Conservation (phyloP, 768 basidiomycete genomes). For the Serendipita vermifera region DNA sequence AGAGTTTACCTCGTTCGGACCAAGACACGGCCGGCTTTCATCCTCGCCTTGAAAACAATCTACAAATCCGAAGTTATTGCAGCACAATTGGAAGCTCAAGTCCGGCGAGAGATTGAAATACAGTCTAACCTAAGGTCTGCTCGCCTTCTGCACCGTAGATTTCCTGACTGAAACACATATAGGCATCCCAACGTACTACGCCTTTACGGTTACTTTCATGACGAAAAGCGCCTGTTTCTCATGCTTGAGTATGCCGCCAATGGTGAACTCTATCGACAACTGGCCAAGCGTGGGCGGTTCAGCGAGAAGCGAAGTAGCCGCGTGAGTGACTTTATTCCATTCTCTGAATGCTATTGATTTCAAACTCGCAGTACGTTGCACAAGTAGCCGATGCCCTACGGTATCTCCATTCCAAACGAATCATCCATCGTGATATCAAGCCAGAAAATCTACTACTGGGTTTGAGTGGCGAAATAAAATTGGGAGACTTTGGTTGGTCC, state of each 20-base stretch:
- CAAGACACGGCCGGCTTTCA: not conserved
- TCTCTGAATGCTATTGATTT: not conserved
- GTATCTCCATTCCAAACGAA: slow-evolving; percentile 35
- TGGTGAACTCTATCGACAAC: slow-evolving; percentile 30
- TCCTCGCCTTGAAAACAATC: slow-evolving; percentile 27
- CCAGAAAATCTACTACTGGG: slow-evolving; percentile 36
- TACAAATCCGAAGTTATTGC: slow-evolving; percentile 34
- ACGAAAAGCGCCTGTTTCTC: slow-evolving; percentile 28
- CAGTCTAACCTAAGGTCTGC: slow-evolving; percentile 30
- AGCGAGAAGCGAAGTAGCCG: slow-evolving; percentile 26
- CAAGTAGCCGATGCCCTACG: slow-evolving; percentile 36
- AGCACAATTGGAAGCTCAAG: slow-evolving; percentile 33
- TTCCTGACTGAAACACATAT: not conserved
- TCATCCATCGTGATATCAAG: slow-evolving; percentile 41
- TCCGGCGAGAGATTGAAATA: slow-evolving; percentile 37
- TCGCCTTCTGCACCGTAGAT: not conserved
- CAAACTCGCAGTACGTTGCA: slow-evolving; percentile 27
- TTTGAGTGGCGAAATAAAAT: slow-evolving; percentile 34
- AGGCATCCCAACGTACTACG: slow-evolving; percentile 31
- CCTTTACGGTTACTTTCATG: slow-evolving; percentile 31
- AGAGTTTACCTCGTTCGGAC: not conserved
- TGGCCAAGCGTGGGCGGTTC: slow-evolving; percentile 26
- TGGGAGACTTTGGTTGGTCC: slow-evolving; percentile 85
- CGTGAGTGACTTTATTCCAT: slow-evolving; percentile 17
- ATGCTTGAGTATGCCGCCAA: slow-evolving; percentile 29